A percentile compares a stretch with the other conserved stretches of the same genome.
phyloP scores from a whole-genome alignment of 1,139 yeast species.

The Geotrichum fermentans region DNA sequence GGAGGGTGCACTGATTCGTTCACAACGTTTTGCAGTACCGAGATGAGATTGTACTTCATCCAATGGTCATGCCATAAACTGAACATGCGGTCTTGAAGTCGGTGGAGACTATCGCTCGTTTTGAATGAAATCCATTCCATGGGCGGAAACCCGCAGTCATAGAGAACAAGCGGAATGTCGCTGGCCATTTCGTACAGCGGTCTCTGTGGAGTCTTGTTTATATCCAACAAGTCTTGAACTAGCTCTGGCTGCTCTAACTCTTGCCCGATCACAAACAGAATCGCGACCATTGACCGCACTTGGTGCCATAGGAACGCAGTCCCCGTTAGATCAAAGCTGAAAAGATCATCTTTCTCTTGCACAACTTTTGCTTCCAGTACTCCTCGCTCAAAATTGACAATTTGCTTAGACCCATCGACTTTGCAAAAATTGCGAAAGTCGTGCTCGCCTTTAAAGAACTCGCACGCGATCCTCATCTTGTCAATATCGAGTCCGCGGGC shows the following conservation, averaged over 20 bases:
- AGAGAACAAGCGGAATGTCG: slow-evolving; percentile 83
- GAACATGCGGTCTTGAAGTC: slow-evolving; percentile 27
- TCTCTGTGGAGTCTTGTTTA: slow-evolving; percentile 54
- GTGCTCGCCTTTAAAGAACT: slow-evolving; percentile 62
- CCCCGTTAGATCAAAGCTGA: slow-evolving; percentile 75
- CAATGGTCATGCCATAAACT: slow-evolving; percentile 36
- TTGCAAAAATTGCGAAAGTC: slow-evolving; percentile 95
- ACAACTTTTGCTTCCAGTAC: slow-evolving; percentile 39
- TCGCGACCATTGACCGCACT: slow-evolving; percentile 91
- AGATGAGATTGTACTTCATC: slow-evolving; percentile 37
- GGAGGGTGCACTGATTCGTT: slow-evolving; percentile 18
- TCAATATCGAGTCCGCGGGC: slow-evolving; percentile 52
- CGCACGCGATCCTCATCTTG: slow-evolving; percentile 67
- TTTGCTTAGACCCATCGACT: slow-evolving; percentile 89
- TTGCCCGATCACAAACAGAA: slow-evolving; percentile 77
- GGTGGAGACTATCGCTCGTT: slow-evolving; percentile 22
- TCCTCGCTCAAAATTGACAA: slow-evolving; percentile 63
- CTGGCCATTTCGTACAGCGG: slow-evolving; percentile 89
- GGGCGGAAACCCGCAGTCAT: slow-evolving; percentile 70
- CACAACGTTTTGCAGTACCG: slow-evolving; percentile 30
- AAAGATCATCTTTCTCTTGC: slow-evolving; percentile 32
- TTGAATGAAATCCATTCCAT: slow-evolving; percentile 56
- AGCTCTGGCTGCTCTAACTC: slow-evolving; percentile 57
- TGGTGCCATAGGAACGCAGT: slow-evolving; percentile 97
- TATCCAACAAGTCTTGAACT: slow-evolving; percentile 56